Base-by-base conservation (phyloP, 768 basidiomycete species). In the Boletellus ananiceps region DNA sequence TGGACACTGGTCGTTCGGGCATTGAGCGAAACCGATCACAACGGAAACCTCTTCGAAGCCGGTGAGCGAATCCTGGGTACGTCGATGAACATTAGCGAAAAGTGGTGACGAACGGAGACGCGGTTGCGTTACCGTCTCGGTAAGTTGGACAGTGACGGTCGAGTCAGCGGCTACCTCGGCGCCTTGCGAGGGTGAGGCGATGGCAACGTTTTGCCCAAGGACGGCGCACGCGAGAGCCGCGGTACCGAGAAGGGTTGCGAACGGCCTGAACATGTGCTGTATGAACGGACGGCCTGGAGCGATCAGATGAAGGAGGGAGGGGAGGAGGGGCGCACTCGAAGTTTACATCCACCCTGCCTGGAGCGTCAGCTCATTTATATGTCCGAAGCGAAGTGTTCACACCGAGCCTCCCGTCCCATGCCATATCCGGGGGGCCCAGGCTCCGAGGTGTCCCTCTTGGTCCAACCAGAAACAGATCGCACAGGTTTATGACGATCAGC, bases 161-260 rank as follows among this genome's bases (percentile, higher is more conserved):
- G 57, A 52, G 12, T 75, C 75, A 15, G 69, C 61, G 1, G 37
- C 15, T 8, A 81, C 62, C 9, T 56, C 48, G 4, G 67, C 49
- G 8, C 68, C 69, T 2, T 63, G 44, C 1, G 49, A 18, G 3
- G 79, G 79, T 6, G 46, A 45, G 6, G 69, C 65, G 43, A 81
- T 74, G 31, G 25, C n/a, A 8, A 70, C 57, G 18, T 56, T 47
- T 51, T 82, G 78, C 1, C 73, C 77, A 21, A 74, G 46, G 9
- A 64, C 69, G 25, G 59, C 25, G 16, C 47, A 19, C 12, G 53
- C 51, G 40, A 59, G 31, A 3, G 36, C 44, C 0, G 27, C 39
- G 9, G 11, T 12, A 15, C 38, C 56, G 15, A 59, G 5, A 15
- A 62, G 35, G 13, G 33, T 46, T 0, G 12, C 29, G 18, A 58